phyloP scores from a whole-genome alignment of 192 early-diverging fungal species.

The Coemansia sp. region DNA sequence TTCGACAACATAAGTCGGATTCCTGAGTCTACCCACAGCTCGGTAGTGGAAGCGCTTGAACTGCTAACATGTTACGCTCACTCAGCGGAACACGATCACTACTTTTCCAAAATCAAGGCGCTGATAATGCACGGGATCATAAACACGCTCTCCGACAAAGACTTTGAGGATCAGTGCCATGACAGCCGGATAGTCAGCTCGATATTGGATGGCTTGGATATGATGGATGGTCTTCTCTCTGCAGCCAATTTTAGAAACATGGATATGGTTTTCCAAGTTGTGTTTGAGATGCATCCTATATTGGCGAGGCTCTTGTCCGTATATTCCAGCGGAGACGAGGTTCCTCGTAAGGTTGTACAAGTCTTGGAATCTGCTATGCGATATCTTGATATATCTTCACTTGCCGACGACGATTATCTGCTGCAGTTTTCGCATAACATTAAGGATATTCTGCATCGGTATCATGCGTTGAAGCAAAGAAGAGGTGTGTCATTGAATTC shows the following conservation, averaged over 20 bases:
- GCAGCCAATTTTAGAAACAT: slow-evolving; percentile 48
- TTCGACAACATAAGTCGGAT: slow-evolving; percentile 35
- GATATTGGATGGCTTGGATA: slow-evolving; percentile 50
- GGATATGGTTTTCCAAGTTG: slow-evolving; percentile 39
- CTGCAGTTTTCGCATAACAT: slow-evolving; percentile 36
- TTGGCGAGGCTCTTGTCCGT: slow-evolving; percentile 32
- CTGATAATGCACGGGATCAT: slow-evolving; percentile 26
- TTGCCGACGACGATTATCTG: slow-evolving; percentile 44
- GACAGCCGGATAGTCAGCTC: slow-evolving; percentile 27
- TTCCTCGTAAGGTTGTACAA: slow-evolving; percentile 35
- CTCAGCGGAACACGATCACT: slow-evolving; percentile 24
- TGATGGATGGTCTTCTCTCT: slow-evolving; percentile 51
- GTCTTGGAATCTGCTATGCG: slow-evolving; percentile 41
- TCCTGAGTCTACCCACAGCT: slow-evolving; percentile 49
- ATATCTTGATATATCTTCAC: slow-evolving; percentile 42
- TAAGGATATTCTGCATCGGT: slow-evolving; percentile 29
- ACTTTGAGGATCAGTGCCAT: slow-evolving; percentile 15
- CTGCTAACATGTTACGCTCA: slow-evolving; percentile 40
- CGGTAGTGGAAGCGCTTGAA: slow-evolving; percentile 42
- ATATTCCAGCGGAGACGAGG: slow-evolving; percentile 29
- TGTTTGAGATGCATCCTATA: slow-evolving; percentile 44
- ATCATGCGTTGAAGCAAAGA: slow-evolving; percentile 12
- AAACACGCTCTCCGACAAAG: slow-evolving; percentile 7
- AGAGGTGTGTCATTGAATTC: background rate
- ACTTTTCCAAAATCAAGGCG: slow-evolving; percentile 37